Evolutionary conservation across 2,329 filamentous ascomycete genomes (phyloP).

Genomic region (Fusarium tricinctum): DNA sequence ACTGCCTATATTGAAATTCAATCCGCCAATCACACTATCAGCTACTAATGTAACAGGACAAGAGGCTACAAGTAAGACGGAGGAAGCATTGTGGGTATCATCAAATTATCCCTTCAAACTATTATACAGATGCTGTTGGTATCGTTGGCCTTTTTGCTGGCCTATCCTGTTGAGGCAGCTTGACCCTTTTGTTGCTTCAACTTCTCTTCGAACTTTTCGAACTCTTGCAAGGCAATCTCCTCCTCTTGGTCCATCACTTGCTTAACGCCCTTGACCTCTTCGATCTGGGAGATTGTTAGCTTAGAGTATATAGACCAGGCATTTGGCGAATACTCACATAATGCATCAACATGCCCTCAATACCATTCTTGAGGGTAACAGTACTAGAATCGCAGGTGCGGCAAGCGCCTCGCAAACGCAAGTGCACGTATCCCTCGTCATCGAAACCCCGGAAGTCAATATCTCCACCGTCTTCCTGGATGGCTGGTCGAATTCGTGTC

Average conservation of each 20-base stretch:
- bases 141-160: not conserved
- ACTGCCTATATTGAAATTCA: not conserved
- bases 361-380: constrained; percentile 96
- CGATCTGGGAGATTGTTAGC: constrained; percentile 74
- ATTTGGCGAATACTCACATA: constrained; percentile 72
- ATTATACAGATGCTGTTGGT: constrained; percentile 42
- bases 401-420: constrained; percentile 93
- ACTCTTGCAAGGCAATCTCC: constrained; percentile 86
- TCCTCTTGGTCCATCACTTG: constrained; percentile 95
- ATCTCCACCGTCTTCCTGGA: constrained; percentile 97
- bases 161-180: constrained; percentile 31
- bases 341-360: constrained; percentile 98
- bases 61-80: not conserved
- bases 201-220: constrained; percentile 95
- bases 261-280: constrained; percentile 92
- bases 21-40: not conserved
- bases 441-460: constrained; percentile 95
- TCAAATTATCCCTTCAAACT: constrained; percentile 43
- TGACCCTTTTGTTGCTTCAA: constrained; percentile 67
- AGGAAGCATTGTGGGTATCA: constrained; percentile 47
- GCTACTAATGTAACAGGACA: not conserved
- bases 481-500: constrained; percentile 92
- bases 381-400: constrained; percentile 97
- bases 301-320: not conserved
- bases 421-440: constrained; percentile 80